These are phyloP conservation scores for Chenopodium berlandieri DNA, from an alignment of 148 eudicot genomes.

Conservation along the genomic window DNA sequence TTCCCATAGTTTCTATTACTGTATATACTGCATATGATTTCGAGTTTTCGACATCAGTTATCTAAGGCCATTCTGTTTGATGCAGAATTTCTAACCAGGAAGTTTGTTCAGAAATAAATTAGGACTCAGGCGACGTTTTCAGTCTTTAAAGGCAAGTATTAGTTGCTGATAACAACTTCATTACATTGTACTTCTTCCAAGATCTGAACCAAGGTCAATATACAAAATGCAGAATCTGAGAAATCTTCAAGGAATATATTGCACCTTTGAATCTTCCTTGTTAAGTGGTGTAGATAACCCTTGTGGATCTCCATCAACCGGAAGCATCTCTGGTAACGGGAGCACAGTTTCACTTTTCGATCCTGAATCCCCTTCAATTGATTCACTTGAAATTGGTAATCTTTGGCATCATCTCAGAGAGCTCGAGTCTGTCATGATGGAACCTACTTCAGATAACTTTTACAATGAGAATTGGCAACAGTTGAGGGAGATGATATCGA, in stretches of 20 bases:
- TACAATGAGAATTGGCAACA: slow-evolving; percentile 28
- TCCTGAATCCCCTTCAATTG: slow-evolving; percentile 16
- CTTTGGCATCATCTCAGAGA: slow-evolving; percentile 37
- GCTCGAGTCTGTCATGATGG: slow-evolving; percentile 47
- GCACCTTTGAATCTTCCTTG: slow-evolving; percentile 26
- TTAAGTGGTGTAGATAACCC: neutral
- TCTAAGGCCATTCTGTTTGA: neutral
- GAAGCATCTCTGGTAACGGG: slow-evolving; percentile 14
- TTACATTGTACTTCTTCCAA: neutral
- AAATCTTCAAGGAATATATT: slow-evolving; percentile 15
- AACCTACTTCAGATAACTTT: slow-evolving; percentile 31
- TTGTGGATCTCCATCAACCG: slow-evolving; percentile 16
- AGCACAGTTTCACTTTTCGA: slow-evolving; percentile 20
- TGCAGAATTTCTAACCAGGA: slow-evolving; percentile 10
- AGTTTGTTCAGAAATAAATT: neutral
- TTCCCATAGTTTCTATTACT: neutral
- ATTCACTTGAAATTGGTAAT: slow-evolving; percentile 27
- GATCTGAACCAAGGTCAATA: slow-evolving; percentile 8
- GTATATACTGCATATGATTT: too few relatives aligned
- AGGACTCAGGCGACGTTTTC: neutral
- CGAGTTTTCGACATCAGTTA: neutral
- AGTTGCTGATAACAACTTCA: slow-evolving; percentile 2
- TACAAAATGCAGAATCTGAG: slow-evolving; percentile 23
- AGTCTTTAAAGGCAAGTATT: slow-evolving; percentile 5
- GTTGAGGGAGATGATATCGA: slow-evolving; percentile 32